Conservation (phyloP, 306 rosid species). For the Inga laurina region DNA sequence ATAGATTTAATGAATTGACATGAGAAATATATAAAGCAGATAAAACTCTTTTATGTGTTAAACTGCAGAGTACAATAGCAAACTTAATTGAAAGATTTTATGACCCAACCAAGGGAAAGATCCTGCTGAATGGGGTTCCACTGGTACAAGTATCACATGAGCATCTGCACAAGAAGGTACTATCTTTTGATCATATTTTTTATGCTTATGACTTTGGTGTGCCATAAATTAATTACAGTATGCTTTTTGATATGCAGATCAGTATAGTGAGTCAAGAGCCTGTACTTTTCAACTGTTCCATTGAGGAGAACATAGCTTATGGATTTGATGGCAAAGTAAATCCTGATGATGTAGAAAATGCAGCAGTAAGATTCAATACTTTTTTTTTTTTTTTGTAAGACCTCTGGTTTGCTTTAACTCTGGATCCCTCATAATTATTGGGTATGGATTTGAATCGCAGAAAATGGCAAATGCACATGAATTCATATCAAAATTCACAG, state of each 20-base stretch:
- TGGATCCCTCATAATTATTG: conserved; percentile 10
- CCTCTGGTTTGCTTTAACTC: conserved; percentile 6
- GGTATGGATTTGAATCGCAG: conserved; percentile 46
- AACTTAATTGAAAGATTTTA: conserved; percentile 87
- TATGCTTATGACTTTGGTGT: conserved; percentile 13
- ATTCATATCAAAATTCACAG: conserved; percentile 63
- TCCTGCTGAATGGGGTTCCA: conserved; percentile 70
- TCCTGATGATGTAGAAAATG: conserved; percentile 43
- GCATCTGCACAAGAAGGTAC: conserved; percentile 77
- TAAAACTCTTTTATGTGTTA: conserved; percentile 13
- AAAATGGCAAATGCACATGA: conserved; percentile 82
- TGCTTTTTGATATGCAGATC: conserved; percentile 45
- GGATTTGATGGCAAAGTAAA: conserved; percentile 51
- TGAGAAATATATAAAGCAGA: conserved; percentile 1
- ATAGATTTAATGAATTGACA: conserved; percentile 8
- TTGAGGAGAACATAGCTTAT: conserved; percentile 74
- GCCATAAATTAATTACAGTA: background rate
- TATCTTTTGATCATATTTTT: background rate
- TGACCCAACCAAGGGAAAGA: conserved; percentile 74
- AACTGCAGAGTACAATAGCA: conserved; percentile 82
- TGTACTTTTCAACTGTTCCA: conserved; percentile 73
- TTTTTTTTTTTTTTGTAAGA: background rate
- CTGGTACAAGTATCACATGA: conserved; percentile 70
- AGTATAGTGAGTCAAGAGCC: conserved; percentile 90
- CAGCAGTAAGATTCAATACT: conserved; percentile 41